phyloP scores from a whole-genome alignment of 2,329 filamentous ascomycete genomes.

The Dothistroma pini region DNA sequence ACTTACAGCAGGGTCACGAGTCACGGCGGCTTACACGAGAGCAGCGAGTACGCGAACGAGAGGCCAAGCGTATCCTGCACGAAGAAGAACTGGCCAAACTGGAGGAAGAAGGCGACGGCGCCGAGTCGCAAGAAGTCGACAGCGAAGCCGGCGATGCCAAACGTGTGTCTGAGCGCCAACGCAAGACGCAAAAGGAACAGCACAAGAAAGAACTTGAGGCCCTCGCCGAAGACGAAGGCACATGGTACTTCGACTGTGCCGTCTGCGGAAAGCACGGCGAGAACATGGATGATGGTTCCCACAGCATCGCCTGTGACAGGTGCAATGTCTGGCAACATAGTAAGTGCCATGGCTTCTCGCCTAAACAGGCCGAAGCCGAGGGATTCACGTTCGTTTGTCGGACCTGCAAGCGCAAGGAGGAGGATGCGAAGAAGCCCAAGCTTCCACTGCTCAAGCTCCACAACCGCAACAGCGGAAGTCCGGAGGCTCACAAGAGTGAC shows the following conservation, averaged over 20 bases:
- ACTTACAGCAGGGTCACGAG: slow-evolving; percentile 61
- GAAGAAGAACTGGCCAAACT: slow-evolving; percentile 79
- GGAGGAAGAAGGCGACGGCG: slow-evolving; percentile 52
- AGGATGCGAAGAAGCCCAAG: slow-evolving; percentile 60
- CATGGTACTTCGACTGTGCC: slow-evolving; percentile 91
- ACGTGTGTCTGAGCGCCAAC: slow-evolving; percentile 71
- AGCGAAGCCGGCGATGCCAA: slow-evolving; percentile 47
- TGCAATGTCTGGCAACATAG: slow-evolving; percentile 98
- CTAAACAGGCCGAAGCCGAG: slow-evolving; percentile 73
- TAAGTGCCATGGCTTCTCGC: slow-evolving; percentile 77
- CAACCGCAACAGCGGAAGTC: slow-evolving; percentile 25
- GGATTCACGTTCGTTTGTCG: slow-evolving; percentile 86
- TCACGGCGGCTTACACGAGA: slow-evolving; percentile 79
- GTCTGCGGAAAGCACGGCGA: slow-evolving; percentile 86
- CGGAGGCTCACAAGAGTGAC: slow-evolving; percentile 21
- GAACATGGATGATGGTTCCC: slow-evolving; percentile 83
- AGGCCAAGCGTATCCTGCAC: slow-evolving; percentile 75
- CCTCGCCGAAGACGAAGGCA: slow-evolving; percentile 66
- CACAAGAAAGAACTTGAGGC: slow-evolving; percentile 72
- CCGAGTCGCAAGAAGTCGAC: slow-evolving; percentile 42
- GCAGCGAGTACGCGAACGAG: slow-evolving; percentile 78
- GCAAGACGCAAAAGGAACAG: slow-evolving; percentile 78
- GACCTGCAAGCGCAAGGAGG: slow-evolving; percentile 67
- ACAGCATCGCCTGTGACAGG: slow-evolving; percentile 88
- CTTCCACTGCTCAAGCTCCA: slow-evolving; percentile 59